Percentiles rank a stretch among this genome's conserved stretches.
Evolutionary conservation across 163 green algal species (phyloP).

Genomic region (Smithsoniella earleae): DNA sequence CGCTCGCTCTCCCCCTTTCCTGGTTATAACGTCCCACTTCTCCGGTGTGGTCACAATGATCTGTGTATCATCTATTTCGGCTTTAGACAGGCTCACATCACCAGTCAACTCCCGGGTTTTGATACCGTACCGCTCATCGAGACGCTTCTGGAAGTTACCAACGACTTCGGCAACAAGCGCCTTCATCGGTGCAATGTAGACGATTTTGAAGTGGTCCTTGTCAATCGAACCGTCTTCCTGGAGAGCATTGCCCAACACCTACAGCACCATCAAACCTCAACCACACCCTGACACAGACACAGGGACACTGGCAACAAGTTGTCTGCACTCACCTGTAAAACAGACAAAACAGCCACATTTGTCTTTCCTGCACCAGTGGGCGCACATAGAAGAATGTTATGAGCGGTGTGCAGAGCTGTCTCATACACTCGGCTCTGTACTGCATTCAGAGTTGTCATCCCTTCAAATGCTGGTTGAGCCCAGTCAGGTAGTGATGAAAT

Average conservation of each 20-base stretch:
- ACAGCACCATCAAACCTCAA: too few relatives aligned
- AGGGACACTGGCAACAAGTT: too few relatives aligned
- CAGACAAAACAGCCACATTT: slow-evolving; percentile 92
- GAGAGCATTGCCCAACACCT: background rate
- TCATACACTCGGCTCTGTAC: slow-evolving; percentile 84
- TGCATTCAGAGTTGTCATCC: slow-evolving; percentile 83
- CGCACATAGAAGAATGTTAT: slow-evolving; percentile 83
- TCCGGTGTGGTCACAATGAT: slow-evolving; percentile 96
- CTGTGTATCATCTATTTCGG: slow-evolving; percentile 88
- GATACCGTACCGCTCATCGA: slow-evolving; percentile 74
- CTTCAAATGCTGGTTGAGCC: slow-evolving; percentile 73
- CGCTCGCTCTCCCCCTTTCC: slow-evolving; percentile 83
- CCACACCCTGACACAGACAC: too few relatives aligned
- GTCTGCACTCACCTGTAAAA: too few relatives aligned
- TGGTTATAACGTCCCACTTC: slow-evolving; percentile 99
- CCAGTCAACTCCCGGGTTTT: slow-evolving; percentile 72
- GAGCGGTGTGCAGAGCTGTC: slow-evolving; percentile 68
- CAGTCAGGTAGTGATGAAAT: slow-evolving; percentile 85
- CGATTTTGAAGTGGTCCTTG: slow-evolving; percentile 81
- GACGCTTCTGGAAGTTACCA: slow-evolving; percentile 82
- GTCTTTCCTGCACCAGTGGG: slow-evolving; percentile 91
- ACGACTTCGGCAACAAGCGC: slow-evolving; percentile 95
- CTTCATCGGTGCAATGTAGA: slow-evolving; percentile 99
- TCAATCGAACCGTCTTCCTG: slow-evolving; percentile 71
- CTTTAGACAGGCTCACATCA: slow-evolving; percentile 76